Evolutionary conservation across 2,329 filamentous ascomycete genomes (phyloP), one percentile per base, ranked within the genome.

Genomic region (Fusarium dimerum): DNA sequence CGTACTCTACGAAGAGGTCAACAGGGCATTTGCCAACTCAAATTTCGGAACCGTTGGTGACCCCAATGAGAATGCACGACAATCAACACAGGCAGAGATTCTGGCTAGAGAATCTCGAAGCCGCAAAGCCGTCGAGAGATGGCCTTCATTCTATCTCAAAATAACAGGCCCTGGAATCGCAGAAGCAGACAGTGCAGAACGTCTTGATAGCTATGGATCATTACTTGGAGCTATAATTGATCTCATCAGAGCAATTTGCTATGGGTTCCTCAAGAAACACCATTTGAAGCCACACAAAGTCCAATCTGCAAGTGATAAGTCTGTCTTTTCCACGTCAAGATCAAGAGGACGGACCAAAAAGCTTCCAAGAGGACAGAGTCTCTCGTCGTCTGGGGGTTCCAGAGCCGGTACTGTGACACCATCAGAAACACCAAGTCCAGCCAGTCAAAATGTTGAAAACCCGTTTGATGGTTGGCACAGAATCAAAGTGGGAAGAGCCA

Each of bases 91-190:
- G 52, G 69, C 63, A 7, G 75, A 79, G 29, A 74, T 73, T 50
- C 81, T 77, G 1, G 72, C 68, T 32, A 79, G 72, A 56, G 81
- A 85, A 52, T 60, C 81, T 18, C 58, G 38, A 84, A 77, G 63
- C 71, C 72, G 12, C 79, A 66, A 90, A 66, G 79, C 85, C 0
- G 75, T 92, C 10, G 91, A 97, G 64, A 82, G 84, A 46, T 94
- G 90, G 85, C 92, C 93, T 0, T 93, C 93, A 86, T 97, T 96
- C 64, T 88, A 86, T 62, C 73, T 97, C n/a, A 83, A 83, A 29
- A 81, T 96, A 36, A 42, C 73, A 77, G 2, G 63, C 80, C 39
- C 49, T 18, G 48, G 43, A 43, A 50, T 51, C 11, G 54, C 63
- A 2, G 69, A 71, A n/a, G 29, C 69, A 2, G 70, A 76, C n/a